Evolutionary conservation across 805 yeast species (phyloP).

Genomic region (Candida jianshihensis): DNA sequence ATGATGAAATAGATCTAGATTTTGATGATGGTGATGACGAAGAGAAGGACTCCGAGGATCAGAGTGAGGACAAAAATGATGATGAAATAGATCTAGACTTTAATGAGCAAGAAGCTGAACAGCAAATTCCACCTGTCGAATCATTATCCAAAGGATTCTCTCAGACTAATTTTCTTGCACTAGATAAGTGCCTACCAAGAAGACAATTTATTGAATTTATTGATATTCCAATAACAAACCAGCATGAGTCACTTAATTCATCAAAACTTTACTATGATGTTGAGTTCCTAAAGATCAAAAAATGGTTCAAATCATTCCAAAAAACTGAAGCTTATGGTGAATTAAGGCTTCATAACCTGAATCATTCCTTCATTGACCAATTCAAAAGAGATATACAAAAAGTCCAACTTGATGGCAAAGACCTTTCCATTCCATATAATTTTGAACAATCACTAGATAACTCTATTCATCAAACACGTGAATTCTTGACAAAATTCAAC

Average conservation of each 20-base stretch:
- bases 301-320: conserved; percentile 14
- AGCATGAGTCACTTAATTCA: conserved; percentile 6
- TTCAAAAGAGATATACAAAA: conserved; percentile 12
- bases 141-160: conserved; percentile 11
- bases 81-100: conserved; percentile 14
- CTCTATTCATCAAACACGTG: too few species aligned
- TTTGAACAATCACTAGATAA: conserved; percentile 12
- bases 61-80: too few species aligned
- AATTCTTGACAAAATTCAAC: too few species aligned
- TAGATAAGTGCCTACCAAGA: conserved; percentile 76
- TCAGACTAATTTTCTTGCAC: conserved; percentile 56
- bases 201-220: conserved; percentile 51
- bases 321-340: conserved; percentile 8
- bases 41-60: too few species aligned
- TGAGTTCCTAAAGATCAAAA: conserved; percentile 14
- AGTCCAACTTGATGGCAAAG: conserved; percentile 1
- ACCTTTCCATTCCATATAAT: conserved; percentile 5
- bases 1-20: conserved; percentile 22
- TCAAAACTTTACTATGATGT: conserved; percentile 12
- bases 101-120: not conserved
- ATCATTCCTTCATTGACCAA: conserved; percentile 8
- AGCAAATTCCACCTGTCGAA: not conserved
- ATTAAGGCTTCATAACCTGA: conserved; percentile 9
- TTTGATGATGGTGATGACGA: conserved; percentile 6
- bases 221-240: conserved; percentile 31